Conservation (phyloP, 495 filamentous ascomycete species). For the Penicillium alfredii region DNA sequence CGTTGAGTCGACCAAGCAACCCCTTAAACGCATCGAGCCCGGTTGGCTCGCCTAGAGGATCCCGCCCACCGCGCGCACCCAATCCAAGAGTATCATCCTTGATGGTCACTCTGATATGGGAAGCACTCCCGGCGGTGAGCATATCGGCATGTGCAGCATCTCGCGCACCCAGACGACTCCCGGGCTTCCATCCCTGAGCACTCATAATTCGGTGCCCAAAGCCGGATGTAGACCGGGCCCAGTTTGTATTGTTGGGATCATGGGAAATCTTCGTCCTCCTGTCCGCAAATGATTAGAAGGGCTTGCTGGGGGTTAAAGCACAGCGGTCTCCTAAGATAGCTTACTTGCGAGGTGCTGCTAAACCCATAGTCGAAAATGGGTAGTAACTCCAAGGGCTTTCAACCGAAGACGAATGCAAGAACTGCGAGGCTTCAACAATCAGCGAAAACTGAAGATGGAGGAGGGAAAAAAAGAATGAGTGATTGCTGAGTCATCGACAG, state of each 20-base stretch:
- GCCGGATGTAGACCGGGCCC: constrained; percentile 71
- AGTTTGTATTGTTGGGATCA: constrained; percentile 92
- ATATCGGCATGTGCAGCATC: constrained; percentile 65
- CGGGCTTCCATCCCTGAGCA: constrained; percentile 84
- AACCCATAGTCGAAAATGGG: constrained; percentile 53
- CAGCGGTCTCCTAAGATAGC: too few relatives aligned
- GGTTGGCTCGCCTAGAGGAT: constrained; percentile 57
- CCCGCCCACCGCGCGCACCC: constrained; percentile 64
- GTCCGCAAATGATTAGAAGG: constrained; percentile 3
- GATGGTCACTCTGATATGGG: constrained; percentile 69
- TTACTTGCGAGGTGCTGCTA: constrained; percentile 68
- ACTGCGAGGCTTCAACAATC: too few relatives aligned
- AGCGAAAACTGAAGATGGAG: background rate
- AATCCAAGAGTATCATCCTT: constrained; percentile 89
- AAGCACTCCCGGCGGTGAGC: constrained; percentile 68
- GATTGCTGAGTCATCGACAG: background rate
- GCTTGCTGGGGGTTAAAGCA: background rate
- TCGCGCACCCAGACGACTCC: constrained; percentile 68
- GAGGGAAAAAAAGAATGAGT: background rate
- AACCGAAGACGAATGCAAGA: too few relatives aligned
- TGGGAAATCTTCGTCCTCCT: constrained; percentile 77
- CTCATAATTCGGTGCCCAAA: constrained; percentile 86
- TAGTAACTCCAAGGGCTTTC: too few relatives aligned
- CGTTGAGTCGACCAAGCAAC: constrained; percentile 82
- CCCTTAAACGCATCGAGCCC: constrained; percentile 80